A percentile compares a stretch with the other conserved stretches of the same genome.
Evolutionary conservation across 768 basidiomycete species (phyloP).

Genomic region (Gloeostereum incarnatum): DNA sequence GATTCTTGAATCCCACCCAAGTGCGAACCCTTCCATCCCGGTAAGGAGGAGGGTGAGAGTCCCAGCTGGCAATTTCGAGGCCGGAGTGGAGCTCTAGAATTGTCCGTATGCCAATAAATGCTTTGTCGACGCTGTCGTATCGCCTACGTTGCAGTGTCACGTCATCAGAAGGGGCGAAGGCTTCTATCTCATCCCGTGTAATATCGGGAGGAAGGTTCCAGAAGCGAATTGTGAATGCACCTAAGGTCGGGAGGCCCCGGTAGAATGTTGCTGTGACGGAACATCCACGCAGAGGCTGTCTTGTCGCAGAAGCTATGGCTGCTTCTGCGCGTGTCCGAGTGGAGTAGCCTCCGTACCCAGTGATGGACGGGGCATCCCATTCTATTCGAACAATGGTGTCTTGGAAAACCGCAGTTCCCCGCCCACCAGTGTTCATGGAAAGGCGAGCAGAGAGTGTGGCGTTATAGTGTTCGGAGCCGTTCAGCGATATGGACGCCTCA

Average conservation of each 20-base stretch:
- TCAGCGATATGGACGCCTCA: slow-evolving; percentile 39
- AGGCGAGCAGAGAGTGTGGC: slow-evolving; percentile 33
- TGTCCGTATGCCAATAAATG: slow-evolving; percentile 24
- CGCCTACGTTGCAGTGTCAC: slow-evolving; percentile 32
- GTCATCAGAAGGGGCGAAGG: slow-evolving; percentile 26
- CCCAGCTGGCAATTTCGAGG: slow-evolving; percentile 25
- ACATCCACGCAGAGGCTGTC: slow-evolving; percentile 24
- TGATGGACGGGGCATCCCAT: slow-evolving; percentile 49
- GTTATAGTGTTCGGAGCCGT: slow-evolving; percentile 32
- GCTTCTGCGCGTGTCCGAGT: slow-evolving; percentile 35
- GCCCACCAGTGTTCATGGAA: slow-evolving; percentile 25
- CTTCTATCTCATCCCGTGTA: slow-evolving; percentile 23
- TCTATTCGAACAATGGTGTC: slow-evolving; percentile 49
- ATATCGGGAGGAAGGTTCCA: slow-evolving; percentile 27
- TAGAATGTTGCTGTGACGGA: slow-evolving; percentile 41
- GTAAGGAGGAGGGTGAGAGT: slow-evolving; percentile 42
- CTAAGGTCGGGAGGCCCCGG: slow-evolving; percentile 48
- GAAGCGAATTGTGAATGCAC: slow-evolving; percentile 53
- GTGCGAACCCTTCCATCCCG: slow-evolving; percentile 36
- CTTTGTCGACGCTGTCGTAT: slow-evolving; percentile 23
- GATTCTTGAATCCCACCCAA: slow-evolving; percentile 46
- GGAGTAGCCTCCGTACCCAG: slow-evolving; percentile 57
- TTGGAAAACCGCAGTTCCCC: slow-evolving; percentile 29
- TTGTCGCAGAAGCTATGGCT: slow-evolving; percentile 36
- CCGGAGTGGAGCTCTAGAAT: slow-evolving; percentile 23